Conservation (phyloP, 768 basidiomycete genomes). For the Tephrocybe sp. region DNA sequence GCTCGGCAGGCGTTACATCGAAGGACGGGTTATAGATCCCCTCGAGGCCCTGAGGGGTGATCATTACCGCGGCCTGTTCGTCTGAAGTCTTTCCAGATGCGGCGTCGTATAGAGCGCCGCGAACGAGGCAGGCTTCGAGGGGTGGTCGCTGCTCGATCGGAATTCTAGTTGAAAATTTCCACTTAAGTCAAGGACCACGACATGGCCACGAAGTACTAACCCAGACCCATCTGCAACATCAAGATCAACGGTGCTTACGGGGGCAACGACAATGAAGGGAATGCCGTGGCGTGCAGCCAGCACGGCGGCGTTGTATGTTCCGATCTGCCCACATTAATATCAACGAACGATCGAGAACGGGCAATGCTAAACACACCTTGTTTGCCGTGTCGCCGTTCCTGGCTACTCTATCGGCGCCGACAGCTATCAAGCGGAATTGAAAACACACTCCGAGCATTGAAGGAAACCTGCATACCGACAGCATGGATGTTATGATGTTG, state of each 20-base stretch:
- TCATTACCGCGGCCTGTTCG: slow-evolving; percentile 77
- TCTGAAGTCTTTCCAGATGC: slow-evolving; percentile 34
- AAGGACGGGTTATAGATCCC: slow-evolving; percentile 92
- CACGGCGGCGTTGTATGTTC: slow-evolving; percentile 96
- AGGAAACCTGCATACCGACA: slow-evolving; percentile 50
- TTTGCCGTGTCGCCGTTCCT: slow-evolving; percentile 97
- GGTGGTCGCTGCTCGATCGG: slow-evolving; percentile 92
- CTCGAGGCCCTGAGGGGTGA: slow-evolving; percentile 68
- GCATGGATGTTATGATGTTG: slow-evolving; percentile 84
- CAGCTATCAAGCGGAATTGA: slow-evolving; percentile 42
- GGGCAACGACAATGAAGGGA: slow-evolving; percentile 92
- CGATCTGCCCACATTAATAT: slow-evolving; percentile 47
- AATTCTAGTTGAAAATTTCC: slow-evolving; percentile 49
- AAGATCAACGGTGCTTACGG: slow-evolving; percentile 90
- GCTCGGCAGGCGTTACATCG: slow-evolving; percentile 91
- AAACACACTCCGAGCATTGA: neutral
- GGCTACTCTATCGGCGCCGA: slow-evolving; percentile 88
- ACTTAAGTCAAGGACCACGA: neutral
- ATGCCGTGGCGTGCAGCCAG: slow-evolving; percentile 85
- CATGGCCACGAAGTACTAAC: slow-evolving; percentile 34
- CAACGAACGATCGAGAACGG: neutral
- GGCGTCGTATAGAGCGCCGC: slow-evolving; percentile 71
- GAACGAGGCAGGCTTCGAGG: slow-evolving; percentile 84
- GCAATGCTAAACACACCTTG: slow-evolving; percentile 55
- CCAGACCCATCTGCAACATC: slow-evolving; percentile 67